Conservation (phyloP, 495 filamentous ascomycete species). For the Penicillium atrosanguineum region DNA sequence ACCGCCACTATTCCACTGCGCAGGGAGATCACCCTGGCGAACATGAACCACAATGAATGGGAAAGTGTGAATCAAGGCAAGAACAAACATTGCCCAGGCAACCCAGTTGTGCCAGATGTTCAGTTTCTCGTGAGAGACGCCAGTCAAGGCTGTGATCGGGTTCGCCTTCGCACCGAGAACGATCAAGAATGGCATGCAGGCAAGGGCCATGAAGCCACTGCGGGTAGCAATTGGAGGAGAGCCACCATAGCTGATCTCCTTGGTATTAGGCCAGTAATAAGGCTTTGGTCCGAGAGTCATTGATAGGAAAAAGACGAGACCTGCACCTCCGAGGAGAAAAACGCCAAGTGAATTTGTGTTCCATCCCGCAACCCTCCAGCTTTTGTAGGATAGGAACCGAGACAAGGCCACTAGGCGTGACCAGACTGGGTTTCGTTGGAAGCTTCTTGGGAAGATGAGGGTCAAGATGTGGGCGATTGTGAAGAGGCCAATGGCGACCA, state of each 20-base stretch:
- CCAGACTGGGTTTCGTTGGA: conserved; percentile 21
- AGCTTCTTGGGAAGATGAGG: conserved; percentile 16
- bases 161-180: conserved; percentile 34
- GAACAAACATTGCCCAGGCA: conserved; percentile 51
- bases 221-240: conserved; percentile 54
- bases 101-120: conserved; percentile 55
- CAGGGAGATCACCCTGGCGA: conserved; percentile 47
- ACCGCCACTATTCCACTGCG: conserved; percentile 41
- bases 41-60: conserved; percentile 56
- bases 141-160: conserved; percentile 50
- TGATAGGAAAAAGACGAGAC: conserved; percentile 46
- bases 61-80: conserved; percentile 55
- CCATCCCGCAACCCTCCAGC: conserved; percentile 36
- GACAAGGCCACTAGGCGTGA: conserved; percentile 21
- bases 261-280: conserved; percentile 56
- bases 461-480: conserved; percentile 31
- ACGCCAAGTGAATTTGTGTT: conserved; percentile 45
- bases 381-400: conserved; percentile 43
- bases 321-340: conserved; percentile 35
- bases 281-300: conserved; percentile 51
- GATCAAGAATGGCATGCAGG: conserved; percentile 50
- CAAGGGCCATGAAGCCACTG: conserved; percentile 51
- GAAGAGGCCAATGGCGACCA: conserved; percentile 46
- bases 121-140: conserved; percentile 55
- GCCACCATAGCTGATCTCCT: conserved; percentile 39